phyloP scores from a whole-genome alignment of 345 rosid genomes.

The Lepidium didymum region DNA sequence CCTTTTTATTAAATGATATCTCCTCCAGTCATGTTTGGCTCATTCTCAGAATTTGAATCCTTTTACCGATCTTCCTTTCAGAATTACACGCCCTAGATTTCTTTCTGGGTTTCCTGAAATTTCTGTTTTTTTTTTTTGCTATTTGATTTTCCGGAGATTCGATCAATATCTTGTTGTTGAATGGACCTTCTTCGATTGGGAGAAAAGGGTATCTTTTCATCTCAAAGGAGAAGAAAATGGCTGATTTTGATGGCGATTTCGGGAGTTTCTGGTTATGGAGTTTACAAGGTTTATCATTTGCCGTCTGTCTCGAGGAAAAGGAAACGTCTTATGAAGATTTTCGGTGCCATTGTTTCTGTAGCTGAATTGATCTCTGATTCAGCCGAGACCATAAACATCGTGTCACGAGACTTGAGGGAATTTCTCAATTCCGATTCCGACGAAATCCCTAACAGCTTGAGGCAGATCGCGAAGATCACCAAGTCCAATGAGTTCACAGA shows the following conservation, averaged over 20 bases:
- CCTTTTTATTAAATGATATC: not conserved
- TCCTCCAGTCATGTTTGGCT: not conserved
- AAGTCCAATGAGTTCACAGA: slow-evolving; percentile 55
- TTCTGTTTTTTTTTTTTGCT: not conserved
- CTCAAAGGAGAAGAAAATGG: slow-evolving; percentile 59
- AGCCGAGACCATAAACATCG: slow-evolving; percentile 47
- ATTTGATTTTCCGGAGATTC: not conserved
- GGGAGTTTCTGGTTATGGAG: slow-evolving; percentile 74
- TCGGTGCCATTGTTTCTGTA: slow-evolving; percentile 52
- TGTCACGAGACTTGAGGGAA: slow-evolving; percentile 58
- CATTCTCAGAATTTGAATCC: not conserved
- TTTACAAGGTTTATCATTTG: slow-evolving; percentile 56
- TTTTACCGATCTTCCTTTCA: not conserved
- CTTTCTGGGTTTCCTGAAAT: not conserved
- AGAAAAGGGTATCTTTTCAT: slow-evolving; percentile 33
- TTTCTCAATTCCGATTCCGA: slow-evolving; percentile 73
- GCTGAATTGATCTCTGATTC: slow-evolving; percentile 76
- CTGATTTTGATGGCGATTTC: slow-evolving; percentile 44
- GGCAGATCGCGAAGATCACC: slow-evolving; percentile 72
- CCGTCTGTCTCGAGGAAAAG: slow-evolving; percentile 60
- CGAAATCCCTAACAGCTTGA: slow-evolving; percentile 76
- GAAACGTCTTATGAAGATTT: slow-evolving; percentile 48
- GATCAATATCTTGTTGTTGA: not conserved
- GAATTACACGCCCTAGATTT: not conserved
- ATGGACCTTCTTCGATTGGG: slow-evolving; percentile 53